These are phyloP conservation scores for Amanita subjunquillea DNA, from an alignment of 768 basidiomycete species.

Conservation along the genomic window DNA sequence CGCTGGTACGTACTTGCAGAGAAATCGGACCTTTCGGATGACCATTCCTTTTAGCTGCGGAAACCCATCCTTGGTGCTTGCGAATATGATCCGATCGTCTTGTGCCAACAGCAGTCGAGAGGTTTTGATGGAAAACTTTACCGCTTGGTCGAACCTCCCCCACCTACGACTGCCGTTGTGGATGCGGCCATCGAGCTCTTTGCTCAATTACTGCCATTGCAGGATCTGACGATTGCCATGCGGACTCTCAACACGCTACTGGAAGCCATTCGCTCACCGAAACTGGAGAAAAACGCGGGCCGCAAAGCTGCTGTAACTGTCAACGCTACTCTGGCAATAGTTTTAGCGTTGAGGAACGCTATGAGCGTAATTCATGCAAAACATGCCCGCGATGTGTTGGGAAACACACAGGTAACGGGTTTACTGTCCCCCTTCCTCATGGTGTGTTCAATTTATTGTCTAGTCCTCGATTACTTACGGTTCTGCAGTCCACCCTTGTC, in stretches of 20 bases:
- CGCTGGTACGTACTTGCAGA: conserved; percentile 41
- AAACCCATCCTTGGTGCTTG: conserved; percentile 75
- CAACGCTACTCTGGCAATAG: conserved; percentile 69
- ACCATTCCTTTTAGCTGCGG: conserved; percentile 37
- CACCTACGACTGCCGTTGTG: conserved; percentile 74
- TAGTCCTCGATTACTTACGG: conserved; percentile 1
- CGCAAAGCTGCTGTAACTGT: conserved; percentile 75
- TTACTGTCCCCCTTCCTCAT: conserved; percentile 66
- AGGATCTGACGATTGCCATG: conserved; percentile 51
- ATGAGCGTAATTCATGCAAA: conserved; percentile 38
- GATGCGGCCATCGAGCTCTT: conserved; percentile 89
- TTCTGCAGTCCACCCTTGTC: conserved; percentile 58
- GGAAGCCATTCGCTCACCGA: conserved; percentile 60
- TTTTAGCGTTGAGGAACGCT: conserved; percentile 55
- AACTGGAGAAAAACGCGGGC: conserved; percentile 80
- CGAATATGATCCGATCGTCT: conserved; percentile 76
- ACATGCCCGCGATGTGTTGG: conserved; percentile 57
- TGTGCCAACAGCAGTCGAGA: conserved; percentile 43
- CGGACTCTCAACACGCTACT: conserved; percentile 49
- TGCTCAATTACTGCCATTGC: conserved; percentile 64
- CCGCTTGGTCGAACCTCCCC: conserved; percentile 48
- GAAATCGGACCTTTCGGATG: not conserved
- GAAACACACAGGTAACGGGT: conserved; percentile 49
- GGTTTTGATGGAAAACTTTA: conserved; percentile 27
- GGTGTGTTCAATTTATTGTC: conserved; percentile 29